Percentiles rank a stretch among this genome's conserved stretches.
Conservation (phyloP, 345 rosid species). For the Sisymbrium altissimum region DNA sequence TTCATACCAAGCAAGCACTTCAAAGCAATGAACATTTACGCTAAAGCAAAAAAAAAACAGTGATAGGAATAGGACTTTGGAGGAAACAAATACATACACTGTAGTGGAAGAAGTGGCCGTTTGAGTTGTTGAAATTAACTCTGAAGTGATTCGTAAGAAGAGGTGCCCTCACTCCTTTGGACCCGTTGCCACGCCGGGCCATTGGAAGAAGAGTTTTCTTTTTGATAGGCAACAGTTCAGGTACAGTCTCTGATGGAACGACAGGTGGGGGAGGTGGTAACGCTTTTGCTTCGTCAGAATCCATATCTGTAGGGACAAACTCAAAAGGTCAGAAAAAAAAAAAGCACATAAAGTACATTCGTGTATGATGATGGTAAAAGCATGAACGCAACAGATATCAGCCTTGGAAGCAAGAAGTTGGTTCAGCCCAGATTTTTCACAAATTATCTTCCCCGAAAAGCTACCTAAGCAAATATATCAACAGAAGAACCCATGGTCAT, state of each 20-base stretch:
- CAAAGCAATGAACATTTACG: background rate
- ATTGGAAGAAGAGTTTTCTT: slow-evolving; percentile 53
- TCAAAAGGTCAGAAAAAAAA: background rate
- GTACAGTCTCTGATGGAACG: slow-evolving; percentile 47
- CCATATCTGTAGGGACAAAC: slow-evolving; percentile 39
- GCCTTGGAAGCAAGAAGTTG: background rate
- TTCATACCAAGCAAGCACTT: background rate
- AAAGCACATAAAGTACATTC: background rate
- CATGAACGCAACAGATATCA: background rate
- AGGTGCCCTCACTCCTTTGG: slow-evolving; percentile 55
- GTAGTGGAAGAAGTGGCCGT: slow-evolving; percentile 66
- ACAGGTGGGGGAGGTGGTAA: slow-evolving; percentile 69
- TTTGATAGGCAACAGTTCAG: slow-evolving; percentile 45
- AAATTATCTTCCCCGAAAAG: background rate
- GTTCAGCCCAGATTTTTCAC: background rate
- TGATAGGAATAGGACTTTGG: background rate
- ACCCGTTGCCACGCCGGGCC: slow-evolving; percentile 58
- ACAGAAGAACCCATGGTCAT: no score
- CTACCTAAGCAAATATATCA: no score
- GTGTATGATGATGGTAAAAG: background rate
- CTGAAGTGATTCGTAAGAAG: slow-evolving; percentile 75
- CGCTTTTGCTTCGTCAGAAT: slow-evolving; percentile 31
- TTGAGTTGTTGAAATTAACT: slow-evolving; percentile 52
- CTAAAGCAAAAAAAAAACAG: background rate
- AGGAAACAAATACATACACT: slow-evolving; percentile 44